Conservation (phyloP, 306 rosid species). For the Hippophae gyantsensis region DNA sequence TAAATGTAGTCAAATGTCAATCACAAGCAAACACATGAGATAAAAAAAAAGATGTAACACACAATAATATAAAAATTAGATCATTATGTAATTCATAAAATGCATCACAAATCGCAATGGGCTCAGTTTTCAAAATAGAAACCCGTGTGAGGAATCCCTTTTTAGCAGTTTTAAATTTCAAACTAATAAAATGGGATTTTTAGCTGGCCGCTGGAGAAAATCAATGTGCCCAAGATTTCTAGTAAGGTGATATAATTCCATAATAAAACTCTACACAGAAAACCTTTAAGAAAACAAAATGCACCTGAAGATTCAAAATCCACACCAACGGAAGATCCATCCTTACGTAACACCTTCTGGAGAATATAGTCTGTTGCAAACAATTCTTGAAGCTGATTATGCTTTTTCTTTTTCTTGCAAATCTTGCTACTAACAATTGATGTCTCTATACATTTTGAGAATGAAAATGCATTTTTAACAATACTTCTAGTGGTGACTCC, state of each 20-base stretch:
- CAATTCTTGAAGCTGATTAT: slow-evolving; percentile 23
- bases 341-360: slow-evolving; percentile 40
- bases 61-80: too few relatives aligned
- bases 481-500: slow-evolving; percentile 22
- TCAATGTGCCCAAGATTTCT: neutral
- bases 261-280: neutral
- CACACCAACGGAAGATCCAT: slow-evolving; percentile 52
- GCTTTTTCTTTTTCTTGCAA: slow-evolving; percentile 23
- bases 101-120: too few relatives aligned
- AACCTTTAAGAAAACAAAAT: slow-evolving; percentile 21
- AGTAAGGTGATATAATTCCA: neutral
- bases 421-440: slow-evolving; percentile 8
- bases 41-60: too few relatives aligned
- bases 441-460: slow-evolving; percentile 13
- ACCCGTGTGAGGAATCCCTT: too few relatives aligned
- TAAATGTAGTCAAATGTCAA: too few relatives aligned
- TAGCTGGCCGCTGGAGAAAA: neutral
- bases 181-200: too few relatives aligned
- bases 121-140: too few relatives aligned
- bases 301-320: slow-evolving; percentile 48
- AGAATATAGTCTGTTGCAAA: slow-evolving; percentile 33
- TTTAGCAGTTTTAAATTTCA: too few relatives aligned
- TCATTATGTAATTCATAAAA: too few relatives aligned
- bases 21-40: too few relatives aligned
- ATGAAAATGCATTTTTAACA: slow-evolving; percentile 4